A percentile compares a stretch with the other conserved stretches of the same genome.
Evolutionary conservation across 805 yeast genomes (phyloP).

Genomic region (Starmerella floricola): DNA sequence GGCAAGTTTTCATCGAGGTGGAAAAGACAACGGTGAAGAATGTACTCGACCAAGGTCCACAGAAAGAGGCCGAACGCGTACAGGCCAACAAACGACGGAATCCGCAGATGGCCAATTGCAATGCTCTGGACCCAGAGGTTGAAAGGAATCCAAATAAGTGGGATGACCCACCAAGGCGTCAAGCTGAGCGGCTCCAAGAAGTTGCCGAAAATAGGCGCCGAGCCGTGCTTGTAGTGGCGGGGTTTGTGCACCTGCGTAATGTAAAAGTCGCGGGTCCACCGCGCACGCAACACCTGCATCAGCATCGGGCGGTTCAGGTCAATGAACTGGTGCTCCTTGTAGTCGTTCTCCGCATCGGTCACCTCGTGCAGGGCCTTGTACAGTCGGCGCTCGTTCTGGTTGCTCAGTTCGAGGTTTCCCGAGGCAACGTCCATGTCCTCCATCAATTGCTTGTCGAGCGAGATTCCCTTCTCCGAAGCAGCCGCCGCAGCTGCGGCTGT

Average conservation of each 20-base stretch:
- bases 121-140: constrained; percentile 50
- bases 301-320: constrained; percentile 76
- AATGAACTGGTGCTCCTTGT: constrained; percentile 65
- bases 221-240: constrained; percentile 93
- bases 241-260: constrained; percentile 96
- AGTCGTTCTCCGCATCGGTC: constrained; percentile 68
- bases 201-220: constrained; percentile 92
- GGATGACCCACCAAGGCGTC: constrained; percentile 93
- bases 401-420: constrained; percentile 17
- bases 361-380: constrained; percentile 45
- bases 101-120: constrained; percentile 41
- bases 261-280: constrained; percentile 77
- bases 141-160: constrained; percentile 75
- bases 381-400: constrained; percentile 15
- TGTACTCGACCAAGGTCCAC: constrained; percentile 88
- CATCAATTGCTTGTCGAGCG: constrained; percentile 30
- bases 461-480: too few relatives aligned
- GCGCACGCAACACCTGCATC: constrained; percentile 62
- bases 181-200: constrained; percentile 81
- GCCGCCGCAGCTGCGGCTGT: too few relatives aligned
- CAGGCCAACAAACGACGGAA: constrained; percentile 29
- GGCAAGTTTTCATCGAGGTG: constrained; percentile 85
- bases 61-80: constrained; percentile 74
- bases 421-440: constrained; percentile 54
- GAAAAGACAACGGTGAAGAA: constrained; percentile 80